phyloP scores from a whole-genome alignment of 2,329 filamentous ascomycete genomes.

The Curvularia sp. region DNA sequence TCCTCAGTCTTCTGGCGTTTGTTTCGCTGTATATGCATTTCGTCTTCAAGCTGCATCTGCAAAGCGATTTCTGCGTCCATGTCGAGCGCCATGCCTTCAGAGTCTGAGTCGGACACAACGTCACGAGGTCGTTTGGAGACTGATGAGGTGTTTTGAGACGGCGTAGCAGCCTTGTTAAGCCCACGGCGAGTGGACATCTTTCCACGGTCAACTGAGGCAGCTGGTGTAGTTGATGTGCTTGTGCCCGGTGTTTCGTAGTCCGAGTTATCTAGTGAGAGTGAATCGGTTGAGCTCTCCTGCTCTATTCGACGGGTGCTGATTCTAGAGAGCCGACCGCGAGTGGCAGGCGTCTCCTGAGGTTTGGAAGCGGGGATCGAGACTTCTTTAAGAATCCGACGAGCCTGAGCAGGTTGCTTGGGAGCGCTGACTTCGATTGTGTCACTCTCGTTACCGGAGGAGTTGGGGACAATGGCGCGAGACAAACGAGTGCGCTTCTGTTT shows the following conservation, averaged over 20 bases:
- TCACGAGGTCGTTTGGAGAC: conserved; percentile 37
- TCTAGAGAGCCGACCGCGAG: conserved; percentile 19
- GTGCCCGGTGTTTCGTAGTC: conserved; percentile 69
- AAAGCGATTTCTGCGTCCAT: conserved; percentile 63
- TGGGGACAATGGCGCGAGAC: conserved; percentile 38
- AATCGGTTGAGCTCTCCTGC: conserved; percentile 38
- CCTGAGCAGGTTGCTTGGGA: conserved; percentile 10
- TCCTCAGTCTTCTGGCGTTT: conserved; percentile 49
- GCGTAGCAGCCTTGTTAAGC: conserved; percentile 27
- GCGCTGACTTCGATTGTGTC: conserved; percentile 23
- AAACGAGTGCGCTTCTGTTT: conserved; percentile 28
- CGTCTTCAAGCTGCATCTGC: conserved; percentile 63
- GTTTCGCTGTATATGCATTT: conserved; percentile 51
- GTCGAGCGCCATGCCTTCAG: conserved; percentile 45
- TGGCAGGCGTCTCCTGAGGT: conserved; percentile 20
- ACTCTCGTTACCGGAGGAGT: conserved; percentile 44
- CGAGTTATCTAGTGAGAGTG: conserved; percentile 49
- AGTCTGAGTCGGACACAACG: conserved; percentile 35
- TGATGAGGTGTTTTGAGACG: conserved; percentile 22
- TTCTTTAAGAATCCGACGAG: conserved; percentile 41
- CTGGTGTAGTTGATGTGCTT: conserved; percentile 64
- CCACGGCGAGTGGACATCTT: conserved; percentile 33
- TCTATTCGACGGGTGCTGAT: conserved; percentile 20
- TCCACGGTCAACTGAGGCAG: conserved; percentile 45
- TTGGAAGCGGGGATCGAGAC: conserved; percentile 41